Conservation (phyloP, 768 basidiomycete species). For the Sarcodon sp. region DNA sequence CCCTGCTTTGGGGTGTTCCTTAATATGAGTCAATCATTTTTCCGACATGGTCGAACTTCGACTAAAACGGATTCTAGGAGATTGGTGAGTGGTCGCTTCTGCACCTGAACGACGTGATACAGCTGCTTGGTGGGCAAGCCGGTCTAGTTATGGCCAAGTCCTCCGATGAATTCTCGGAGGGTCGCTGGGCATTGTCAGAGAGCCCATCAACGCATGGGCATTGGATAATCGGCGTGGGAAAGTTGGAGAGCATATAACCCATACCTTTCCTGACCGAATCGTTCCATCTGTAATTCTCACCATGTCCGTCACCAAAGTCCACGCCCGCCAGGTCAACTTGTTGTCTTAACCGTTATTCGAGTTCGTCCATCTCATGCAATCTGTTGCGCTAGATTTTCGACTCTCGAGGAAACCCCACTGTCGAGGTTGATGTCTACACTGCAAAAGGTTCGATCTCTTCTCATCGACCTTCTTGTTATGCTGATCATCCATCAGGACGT, state of each 20-base stretch:
- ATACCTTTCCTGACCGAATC: neutral
- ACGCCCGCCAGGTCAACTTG: conserved; percentile 74
- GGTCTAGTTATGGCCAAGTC: too few relatives aligned
- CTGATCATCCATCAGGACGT: conserved; percentile 38
- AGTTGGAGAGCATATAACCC: neutral
- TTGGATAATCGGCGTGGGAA: neutral
- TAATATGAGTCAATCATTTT: too few relatives aligned
- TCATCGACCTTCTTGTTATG: neutral
- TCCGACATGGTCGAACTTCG: too few relatives aligned
- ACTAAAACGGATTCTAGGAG: too few relatives aligned
- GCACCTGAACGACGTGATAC: too few relatives aligned
- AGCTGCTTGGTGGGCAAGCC: too few relatives aligned
- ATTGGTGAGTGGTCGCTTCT: too few relatives aligned
- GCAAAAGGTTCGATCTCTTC: conserved; percentile 49
- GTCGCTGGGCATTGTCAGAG: too few relatives aligned
- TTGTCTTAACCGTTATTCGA: neutral
- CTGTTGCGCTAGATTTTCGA: conserved; percentile 75
- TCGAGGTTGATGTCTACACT: conserved; percentile 87
- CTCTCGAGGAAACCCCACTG: conserved; percentile 96
- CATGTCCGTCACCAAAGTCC: conserved; percentile 90
- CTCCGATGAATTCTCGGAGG: too few relatives aligned
- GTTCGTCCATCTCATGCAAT: too few relatives aligned
- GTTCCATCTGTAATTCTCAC: conserved; percentile 12
- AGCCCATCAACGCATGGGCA: too few relatives aligned
- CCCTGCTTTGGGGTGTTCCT: neutral